Evolutionary conservation across 305 asterid genomes (phyloP), one percentile per base, ranked within the genome.

Genomic region (Ajuga reptans): DNA sequence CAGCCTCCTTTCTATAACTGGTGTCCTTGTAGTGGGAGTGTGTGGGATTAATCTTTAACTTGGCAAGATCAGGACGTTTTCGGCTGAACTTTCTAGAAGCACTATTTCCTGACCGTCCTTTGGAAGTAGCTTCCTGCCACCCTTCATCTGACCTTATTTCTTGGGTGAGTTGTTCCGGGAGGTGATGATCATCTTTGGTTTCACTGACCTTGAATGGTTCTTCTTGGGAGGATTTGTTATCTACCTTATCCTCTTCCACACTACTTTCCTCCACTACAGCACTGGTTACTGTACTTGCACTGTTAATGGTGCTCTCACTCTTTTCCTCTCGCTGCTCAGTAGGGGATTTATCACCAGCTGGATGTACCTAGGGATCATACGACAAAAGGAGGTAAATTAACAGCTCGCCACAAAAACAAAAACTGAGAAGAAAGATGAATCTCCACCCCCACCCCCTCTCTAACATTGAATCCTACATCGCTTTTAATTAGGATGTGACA

Each of bases 51-150:
- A 86, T 76, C 73, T 88, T 87, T 71, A 92, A 74, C 84, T 87
- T 89, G 51, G 95, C 75, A 69, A 89, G 96, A 81, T 81, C 83
- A 9, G 90, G 97, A 53, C 84, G 87, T 82, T 84, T 88, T 74
- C 84, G 76, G 84, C 82, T 85, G 72, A 66, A 80, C 77, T 85
- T 92, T 81, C 82, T 83, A 51, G 86, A 50, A 66, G 87, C 69
- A 54, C 82, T 84, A 72, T 80, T 85, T 50, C 85, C 90, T 9
- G 88, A 83, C 56, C 97, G 87, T 60, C 91, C 86, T 84, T 87
- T 92, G 0, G 95, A 69, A 69, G 82, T 85, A 53, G 99, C 99
- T 81, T 92, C 99, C 74, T 88, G 95, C 99, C 99, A 95, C 59
- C 96, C 99, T 71, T 89, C 92, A 50, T 88, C 98, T 21, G 95